These are phyloP conservation scores for Colletotrichum agaves DNA, from an alignment of 2,329 filamentous ascomycete genomes.

Conservation along the genomic window DNA sequence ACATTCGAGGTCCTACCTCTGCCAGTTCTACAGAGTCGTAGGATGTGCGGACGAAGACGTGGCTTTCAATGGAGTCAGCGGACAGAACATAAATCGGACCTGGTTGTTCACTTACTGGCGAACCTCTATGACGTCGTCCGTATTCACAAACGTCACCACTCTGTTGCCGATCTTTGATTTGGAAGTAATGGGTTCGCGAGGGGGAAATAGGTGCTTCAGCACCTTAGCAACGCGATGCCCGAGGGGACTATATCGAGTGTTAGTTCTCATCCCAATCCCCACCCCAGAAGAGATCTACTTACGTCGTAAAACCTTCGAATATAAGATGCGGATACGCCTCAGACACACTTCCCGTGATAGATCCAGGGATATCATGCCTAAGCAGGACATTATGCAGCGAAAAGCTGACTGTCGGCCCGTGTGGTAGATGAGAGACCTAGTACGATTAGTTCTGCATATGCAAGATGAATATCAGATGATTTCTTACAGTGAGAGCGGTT, in stretches of 20 bases:
- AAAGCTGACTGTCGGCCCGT: constrained; percentile 86
- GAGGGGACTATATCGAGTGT: constrained; percentile 65
- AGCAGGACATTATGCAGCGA: constrained; percentile 93
- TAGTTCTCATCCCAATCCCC: not conserved
- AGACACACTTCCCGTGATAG: constrained; percentile 85
- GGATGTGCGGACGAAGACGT: constrained; percentile 91
- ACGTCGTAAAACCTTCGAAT: constrained; percentile 84
- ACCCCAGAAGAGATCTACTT: not conserved
- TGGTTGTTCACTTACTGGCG: constrained; percentile 54
- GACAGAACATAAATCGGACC: not conserved
- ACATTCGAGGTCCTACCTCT: constrained; percentile 83
- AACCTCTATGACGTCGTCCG: constrained; percentile 90
- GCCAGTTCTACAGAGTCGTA: constrained; percentile 86
- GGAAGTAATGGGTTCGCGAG: constrained; percentile 78
- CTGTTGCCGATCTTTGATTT: constrained; percentile 84
- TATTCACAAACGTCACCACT: constrained; percentile 79
- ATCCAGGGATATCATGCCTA: constrained; percentile 89
- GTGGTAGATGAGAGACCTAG: constrained; percentile 80
- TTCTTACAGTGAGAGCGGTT: constrained; percentile 76
- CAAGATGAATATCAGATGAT: no score
- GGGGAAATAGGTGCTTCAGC: constrained; percentile 93
- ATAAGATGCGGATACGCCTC: constrained; percentile 95
- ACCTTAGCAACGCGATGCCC: constrained; percentile 89
- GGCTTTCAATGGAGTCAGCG: constrained; percentile 37
- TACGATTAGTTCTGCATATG: no score